Base-by-base conservation (phyloP, 305 asterid genomes). In the Fraxinus dipetala region DNA sequence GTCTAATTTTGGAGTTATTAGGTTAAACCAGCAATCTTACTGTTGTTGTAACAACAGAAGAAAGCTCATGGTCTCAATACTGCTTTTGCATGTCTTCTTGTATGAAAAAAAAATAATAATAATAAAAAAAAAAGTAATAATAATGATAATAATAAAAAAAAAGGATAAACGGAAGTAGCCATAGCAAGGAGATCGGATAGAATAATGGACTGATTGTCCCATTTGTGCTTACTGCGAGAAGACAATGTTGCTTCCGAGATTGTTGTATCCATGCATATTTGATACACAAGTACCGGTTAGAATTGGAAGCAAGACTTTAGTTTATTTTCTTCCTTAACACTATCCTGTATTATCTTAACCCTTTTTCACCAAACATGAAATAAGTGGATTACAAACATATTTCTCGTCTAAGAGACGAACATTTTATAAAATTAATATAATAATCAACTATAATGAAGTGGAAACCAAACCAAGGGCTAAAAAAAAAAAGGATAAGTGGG, bases 401-500 rank as follows among this genome's bases (percentile, higher is more conserved):
- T 63, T 63, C 72, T 22, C 35, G 34, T 22, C 72, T 0, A 63
- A 63, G 72, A 24, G 32, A 6, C 34, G 3, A 24, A 63, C 35
- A 10, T 63, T 54, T 54, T n/a, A 54, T 6, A 54, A 54, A 54
- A n/a, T 54, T 54, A 16, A 9, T 35, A 5, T 35, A 6, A 48
- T 16, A 48, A 59, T 59, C 28, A 59, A 18, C 69, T 6, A 59
- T 0, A 14, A 22, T 11, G 45, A 24, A 40, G 14, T 2, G 20
- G 10, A 16, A 75, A 51, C 13, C 45, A 59, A 14, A 70, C 43
- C 40, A 67, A 73, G 14, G 79, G 83, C 59, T 79, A 10, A 75
- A 80, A 79, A 76, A 61, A 61, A 67, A 80, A 85, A 79, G 87
- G 90, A 89, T 89, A 89, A 89, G 90, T 85, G 88, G 89, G 36